Base-by-base conservation (phyloP, 306 rosid genomes). In the Abrus pulchellus region DNA sequence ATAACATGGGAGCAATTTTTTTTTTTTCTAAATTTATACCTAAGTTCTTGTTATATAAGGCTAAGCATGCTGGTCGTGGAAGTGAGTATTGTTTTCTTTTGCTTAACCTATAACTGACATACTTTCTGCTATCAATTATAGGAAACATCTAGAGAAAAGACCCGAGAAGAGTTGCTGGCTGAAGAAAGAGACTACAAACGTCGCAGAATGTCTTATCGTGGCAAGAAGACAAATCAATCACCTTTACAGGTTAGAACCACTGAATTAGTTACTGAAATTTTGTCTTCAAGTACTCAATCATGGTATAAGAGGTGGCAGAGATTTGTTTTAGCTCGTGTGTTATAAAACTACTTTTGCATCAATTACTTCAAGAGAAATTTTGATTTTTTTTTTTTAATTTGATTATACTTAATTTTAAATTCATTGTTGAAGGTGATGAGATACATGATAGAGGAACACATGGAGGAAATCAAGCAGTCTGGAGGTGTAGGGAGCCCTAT, bases 121-220 rank as follows among this genome's bases (percentile, higher is more conserved):
- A 11, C 72, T 74, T 76, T 48, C 56, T 81, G 64, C 68, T 75
- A 68, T 85, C 52, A 60, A 80, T 68, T 66, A 77, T 60, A 95
- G 99, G 99, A 84, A 72, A 9, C 87, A 27, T 60, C 48, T 72
- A 90, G 81, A 87, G 79, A 67, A 68, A 95, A 93, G 87, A 95
- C 98, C 57, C 81, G 83, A 44, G 99, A 95, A 85, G 99, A 95
- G 80, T 76, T 95, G 80, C 84, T 95, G 20, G 99, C 98, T 75
- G 98, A 95, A 85, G 97, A 93, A 85, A 91, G 99, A 83, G 99
- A 95, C 85, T 91, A 89, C 88, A 95, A 95, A 83, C 91, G 99
- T 48, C 89, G 97, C 78, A 91, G 98, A 78, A 95, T 90, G 97
- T 90, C 99, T 63, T 95, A 95, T 78, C 98, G 99, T 81, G 99